phyloP scores from a whole-genome alignment of 2,329 filamentous ascomycete species.

The Elsinoe fawcettii region DNA sequence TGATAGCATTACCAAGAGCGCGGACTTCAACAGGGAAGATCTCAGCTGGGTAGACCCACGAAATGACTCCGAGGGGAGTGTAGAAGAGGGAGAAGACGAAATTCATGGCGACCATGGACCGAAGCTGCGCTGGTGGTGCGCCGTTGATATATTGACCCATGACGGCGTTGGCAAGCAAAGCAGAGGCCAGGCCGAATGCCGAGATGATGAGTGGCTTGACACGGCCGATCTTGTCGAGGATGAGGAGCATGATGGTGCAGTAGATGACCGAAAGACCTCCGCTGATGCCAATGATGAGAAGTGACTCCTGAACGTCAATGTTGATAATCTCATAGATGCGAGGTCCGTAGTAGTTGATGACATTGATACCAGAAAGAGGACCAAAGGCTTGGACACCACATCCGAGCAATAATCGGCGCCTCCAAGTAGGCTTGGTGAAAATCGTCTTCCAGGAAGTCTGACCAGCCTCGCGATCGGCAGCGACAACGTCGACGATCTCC shows the following conservation, averaged over 20 bases:
- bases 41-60: conserved; percentile 42
- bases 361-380: conserved; percentile 19
- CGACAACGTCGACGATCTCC: conserved; percentile 50
- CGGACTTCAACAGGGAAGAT: conserved; percentile 35
- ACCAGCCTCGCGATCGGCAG: conserved; percentile 49
- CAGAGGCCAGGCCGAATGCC: conserved; percentile 37
- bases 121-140: conserved; percentile 32
- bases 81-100: conserved; percentile 42
- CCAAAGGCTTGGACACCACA: conserved; percentile 19
- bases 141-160: conserved; percentile 33
- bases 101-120: conserved; percentile 41
- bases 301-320: conserved; percentile 18
- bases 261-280: conserved; percentile 21
- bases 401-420: conserved; percentile 27
- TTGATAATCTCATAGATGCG: conserved; percentile 20
- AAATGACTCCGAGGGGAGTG: conserved; percentile 38
- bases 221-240: conserved; percentile 39
- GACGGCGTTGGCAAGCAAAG: conserved; percentile 35
- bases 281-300: conserved; percentile 21
- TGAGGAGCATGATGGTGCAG: conserved; percentile 20
- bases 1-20: conserved; percentile 24
- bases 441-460: conserved; percentile 49
- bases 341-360: conserved; percentile 21
- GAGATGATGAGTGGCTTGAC: conserved; percentile 42
- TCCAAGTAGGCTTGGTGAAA: conserved; percentile 51